Base-by-base conservation (phyloP, 2,329 filamentous ascomycete genomes). In the Alternaria consortialis region DNA sequence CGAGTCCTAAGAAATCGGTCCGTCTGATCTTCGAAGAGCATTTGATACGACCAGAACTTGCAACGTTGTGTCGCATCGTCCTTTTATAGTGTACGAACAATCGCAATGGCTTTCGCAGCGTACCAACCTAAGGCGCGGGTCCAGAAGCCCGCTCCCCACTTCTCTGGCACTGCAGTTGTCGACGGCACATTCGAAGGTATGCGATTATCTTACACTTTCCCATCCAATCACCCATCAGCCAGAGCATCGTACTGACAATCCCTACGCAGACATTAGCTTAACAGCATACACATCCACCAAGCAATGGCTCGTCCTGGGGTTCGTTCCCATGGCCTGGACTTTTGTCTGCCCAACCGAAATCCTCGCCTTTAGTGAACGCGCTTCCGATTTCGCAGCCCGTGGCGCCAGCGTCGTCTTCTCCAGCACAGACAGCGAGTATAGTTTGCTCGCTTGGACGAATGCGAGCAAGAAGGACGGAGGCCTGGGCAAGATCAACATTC, bases 331-430 rank as follows among this genome's bases (percentile, higher is more conserved):
- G 80, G 87, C 88, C 71, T 90, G 88, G 84, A 89, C 87, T 68
- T 90, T 89, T 68, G 87, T 90, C 74, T 90, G 87, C 81, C 86
- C 86, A 29, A 87, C 86, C 74, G 86, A 90, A 79, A 88, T 90
- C 79, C 84, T 88, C 71, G 86, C 87, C 72, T 90, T 86, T 80
- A 87, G 85, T 77, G 85, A 88, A 58, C 85, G 86, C 55, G 82
- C 86, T n/a, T 75, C 84, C 56, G 85, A 87, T 69, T 89, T 90
- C 79, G 80, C 81, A 62, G 82, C 80, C 60, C 85, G 88, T 73
- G 85, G 85, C 75, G 87, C 86, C 63, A 79, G 83, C 58, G 86
- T 90, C 56, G 83, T 88, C 59, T 88, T 87, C 71, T 80, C 87
- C 56, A 87, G 84, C 57, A 89, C 87, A 68, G 88, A 90, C 77